Base-by-base conservation (phyloP, 1,284 basidiomycete species). In the Austroboletus niveus region DNA sequence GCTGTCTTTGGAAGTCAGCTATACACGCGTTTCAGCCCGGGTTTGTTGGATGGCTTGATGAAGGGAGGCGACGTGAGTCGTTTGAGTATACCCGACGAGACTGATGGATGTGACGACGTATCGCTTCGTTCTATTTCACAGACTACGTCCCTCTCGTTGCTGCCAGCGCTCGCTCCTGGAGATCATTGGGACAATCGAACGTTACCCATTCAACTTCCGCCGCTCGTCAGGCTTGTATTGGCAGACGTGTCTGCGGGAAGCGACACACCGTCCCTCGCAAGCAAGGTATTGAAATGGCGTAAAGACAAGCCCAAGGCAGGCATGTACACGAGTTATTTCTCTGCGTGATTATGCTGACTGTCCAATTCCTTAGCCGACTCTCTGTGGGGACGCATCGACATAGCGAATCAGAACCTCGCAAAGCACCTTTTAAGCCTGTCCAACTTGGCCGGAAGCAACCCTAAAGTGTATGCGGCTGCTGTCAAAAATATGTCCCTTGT, bases 1-100 rank as follows among this genome's bases (percentile, higher is more conserved):
- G 95, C 96, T 1, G 89, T 94, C 4, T 99, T 91, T 73, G 97
- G 97, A 8, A 95, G 92, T 63, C 96, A 99, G 60, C 66, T 94
- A 5, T 99, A 98, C 71, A 88, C 84, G 38, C 82, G 96, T 43
- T 99, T 99, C 70, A 84, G 88, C 57, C 90, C 93, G 1, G 67
- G 72, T 22, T 80, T 92, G 90, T 49, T 75, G 83, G 61, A 67
- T 7, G 75, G 75, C 40, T 68, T 93, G 56, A 90, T 95, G 90
- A 71, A 72, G 40, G 79, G 76, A 51, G 74, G 77, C 48, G 65
- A 69, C 49, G 82, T 82, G 63, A 57, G 76, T 17, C 61, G 11
- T 4, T 24, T 45, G 9, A 41, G 31, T 5, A 15, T 39, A 22
- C 38, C 29, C 42, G 17, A 7, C 32, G 27, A 43, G 15, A 27